Evolutionary conservation across 1,284 basidiomycete species (phyloP).

Genomic region (Rhodofomes roseus): DNA sequence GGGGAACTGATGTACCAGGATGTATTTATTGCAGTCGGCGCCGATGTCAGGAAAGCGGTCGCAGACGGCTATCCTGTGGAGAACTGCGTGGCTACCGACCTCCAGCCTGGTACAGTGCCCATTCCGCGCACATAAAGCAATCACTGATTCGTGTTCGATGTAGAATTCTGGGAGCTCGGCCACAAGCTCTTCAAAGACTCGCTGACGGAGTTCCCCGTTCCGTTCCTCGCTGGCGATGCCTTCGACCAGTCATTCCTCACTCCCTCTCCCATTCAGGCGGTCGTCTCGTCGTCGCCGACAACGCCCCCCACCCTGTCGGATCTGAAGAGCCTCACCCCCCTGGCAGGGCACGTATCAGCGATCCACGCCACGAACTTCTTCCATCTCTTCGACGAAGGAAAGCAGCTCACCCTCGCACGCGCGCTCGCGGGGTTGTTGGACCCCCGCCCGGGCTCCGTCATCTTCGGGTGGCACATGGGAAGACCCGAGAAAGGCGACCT

Average conservation of each 20-base stretch:
- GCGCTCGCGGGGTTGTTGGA: conserved; percentile 34
- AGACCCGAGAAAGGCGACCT: conserved; percentile 19
- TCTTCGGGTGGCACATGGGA: conserved; percentile 28
- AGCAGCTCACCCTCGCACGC: conserved; percentile 35
- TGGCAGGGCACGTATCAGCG: conserved; percentile 37
- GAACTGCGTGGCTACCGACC: conserved; percentile 31
- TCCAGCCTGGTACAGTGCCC: conserved; percentile 24
- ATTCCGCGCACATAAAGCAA: neutral
- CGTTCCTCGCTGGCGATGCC: conserved; percentile 39
- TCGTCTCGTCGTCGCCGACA: neutral
- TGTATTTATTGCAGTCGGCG: neutral
- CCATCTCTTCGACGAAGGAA: conserved; percentile 41
- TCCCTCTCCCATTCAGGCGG: conserved; percentile 12
- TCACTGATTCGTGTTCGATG: neutral
- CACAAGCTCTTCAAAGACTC: conserved; percentile 18
- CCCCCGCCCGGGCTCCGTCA: conserved; percentile 27
- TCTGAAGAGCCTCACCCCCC: conserved; percentile 27
- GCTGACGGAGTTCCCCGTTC: conserved; percentile 35
- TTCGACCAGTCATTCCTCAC: conserved; percentile 32
- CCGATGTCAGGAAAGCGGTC: conserved; percentile 31
- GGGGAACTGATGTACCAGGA: too few relatives aligned
- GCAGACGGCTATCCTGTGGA: conserved; percentile 34
- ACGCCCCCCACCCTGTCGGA: conserved; percentile 21
- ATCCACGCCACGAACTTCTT: conserved; percentile 44
- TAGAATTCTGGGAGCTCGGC: conserved; percentile 23